phyloP scores from a whole-genome alignment of 169 alveolate species.

The Amoebophrya sp. region DNA sequence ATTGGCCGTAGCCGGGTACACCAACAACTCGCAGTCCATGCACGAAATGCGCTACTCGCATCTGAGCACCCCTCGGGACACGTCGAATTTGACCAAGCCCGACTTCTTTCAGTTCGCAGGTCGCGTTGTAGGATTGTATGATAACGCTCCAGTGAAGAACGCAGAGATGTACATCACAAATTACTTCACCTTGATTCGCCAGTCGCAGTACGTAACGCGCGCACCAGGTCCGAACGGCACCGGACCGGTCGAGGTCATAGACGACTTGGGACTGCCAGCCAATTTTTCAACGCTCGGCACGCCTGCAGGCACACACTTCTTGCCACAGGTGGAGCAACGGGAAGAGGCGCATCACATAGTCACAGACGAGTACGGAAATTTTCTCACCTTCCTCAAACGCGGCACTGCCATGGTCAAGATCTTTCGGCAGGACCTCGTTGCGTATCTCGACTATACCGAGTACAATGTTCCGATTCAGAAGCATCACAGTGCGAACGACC shows the following conservation, averaged over 20 bases:
- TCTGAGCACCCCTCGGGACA: background rate
- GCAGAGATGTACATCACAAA: constrained; percentile 19
- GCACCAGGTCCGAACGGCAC: background rate
- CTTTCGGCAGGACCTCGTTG: background rate
- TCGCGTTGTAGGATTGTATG: background rate
- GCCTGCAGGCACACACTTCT: background rate
- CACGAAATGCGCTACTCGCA: background rate
- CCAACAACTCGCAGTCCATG: background rate
- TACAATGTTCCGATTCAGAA: background rate
- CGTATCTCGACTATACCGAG: background rate
- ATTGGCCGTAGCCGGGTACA: background rate
- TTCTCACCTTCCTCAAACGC: background rate
- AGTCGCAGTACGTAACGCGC: background rate
- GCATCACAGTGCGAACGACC: background rate
- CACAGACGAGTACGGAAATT: background rate
- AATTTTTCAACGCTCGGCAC: background rate
- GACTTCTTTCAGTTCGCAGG: background rate
- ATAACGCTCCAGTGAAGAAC: background rate
- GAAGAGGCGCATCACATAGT: background rate
- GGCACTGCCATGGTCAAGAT: background rate
- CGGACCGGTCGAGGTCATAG: background rate
- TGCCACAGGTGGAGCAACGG: background rate
- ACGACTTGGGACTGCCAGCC: background rate
- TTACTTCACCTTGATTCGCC: background rate
- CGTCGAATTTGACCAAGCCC: constrained; percentile 6